Base-by-base conservation (phyloP, 2,329 filamentous ascomycete species). In the Aspergillus sp. region DNA sequence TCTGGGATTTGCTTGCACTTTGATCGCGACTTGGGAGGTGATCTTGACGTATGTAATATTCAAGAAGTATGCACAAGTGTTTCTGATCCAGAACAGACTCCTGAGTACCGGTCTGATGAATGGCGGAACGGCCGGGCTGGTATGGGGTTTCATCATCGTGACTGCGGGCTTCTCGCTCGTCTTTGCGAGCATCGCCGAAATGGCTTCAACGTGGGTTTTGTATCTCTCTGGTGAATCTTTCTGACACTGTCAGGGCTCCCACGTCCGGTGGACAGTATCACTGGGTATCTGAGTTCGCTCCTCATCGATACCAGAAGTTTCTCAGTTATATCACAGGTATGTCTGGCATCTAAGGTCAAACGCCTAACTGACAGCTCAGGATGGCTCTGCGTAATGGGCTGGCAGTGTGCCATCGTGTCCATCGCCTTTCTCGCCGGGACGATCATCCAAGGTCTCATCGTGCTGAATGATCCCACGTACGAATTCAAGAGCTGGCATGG, bases 201-300 rank as follows among this genome's bases (percentile, higher is more conserved):
- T 79, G 69, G 76, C 76, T 26, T 79, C 77, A 4, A 79, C 79
- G 75, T 77, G 67, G 60, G 69, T 65, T 26, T 20, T 26, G 22
- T 4, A 6, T 16, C 16, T 46, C 26, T 11, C 29, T 45, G 16
- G 6, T 52, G 5, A 12, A 22, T 20, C 42, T n/a, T 12, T 22
- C 36, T 14, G 26, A 14, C 6, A 22, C 12, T 29, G 32, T 52
- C 20, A 76, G 73, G 74, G 75, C 76, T 12, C 77, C 78, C n/a
- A 78, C 74, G 46, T 71, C 77, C 7, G 75, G 75, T 45, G 75
- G 73, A n/a, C 75, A 76, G 54, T 75, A 77, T 54, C 75, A 78
- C 57, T 79, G 75, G 75, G 75, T 78, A 3, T 75, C 73, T 14
- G 74, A 79, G 46, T 80, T 82, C 62, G 77, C 79, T n/a, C 78